Evolutionary conservation across 2,329 filamentous ascomycete genomes (phyloP).

Genomic region (Colletotrichum tabaci): DNA sequence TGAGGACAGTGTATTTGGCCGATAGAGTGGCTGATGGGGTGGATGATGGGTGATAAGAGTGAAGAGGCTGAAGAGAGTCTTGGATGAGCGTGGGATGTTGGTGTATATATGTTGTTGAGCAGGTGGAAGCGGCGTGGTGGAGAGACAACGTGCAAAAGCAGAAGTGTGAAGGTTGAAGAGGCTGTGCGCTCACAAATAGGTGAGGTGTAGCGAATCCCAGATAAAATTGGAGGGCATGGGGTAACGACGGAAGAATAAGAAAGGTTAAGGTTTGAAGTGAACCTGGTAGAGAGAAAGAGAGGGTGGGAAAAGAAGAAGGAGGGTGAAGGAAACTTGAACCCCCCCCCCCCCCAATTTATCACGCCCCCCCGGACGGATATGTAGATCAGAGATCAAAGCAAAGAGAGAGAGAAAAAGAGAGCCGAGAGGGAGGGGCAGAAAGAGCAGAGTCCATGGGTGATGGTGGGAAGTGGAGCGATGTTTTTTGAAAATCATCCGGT

Average conservation of each 20-base stretch:
- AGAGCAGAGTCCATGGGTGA: slow-evolving; percentile 3
- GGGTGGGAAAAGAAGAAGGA: slow-evolving; percentile 27
- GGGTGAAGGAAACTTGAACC: slow-evolving; percentile 5
- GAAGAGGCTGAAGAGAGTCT: slow-evolving; percentile 18
- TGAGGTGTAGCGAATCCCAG: slow-evolving; percentile 25
- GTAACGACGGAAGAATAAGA: slow-evolving; percentile 32
- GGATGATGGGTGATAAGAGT: slow-evolving; percentile 5
- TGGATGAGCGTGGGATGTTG: slow-evolving; percentile 29
- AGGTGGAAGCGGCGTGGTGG: slow-evolving; percentile 39
- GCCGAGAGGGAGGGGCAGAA: neutral
- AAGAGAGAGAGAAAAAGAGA: neutral
- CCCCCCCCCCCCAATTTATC: neutral
- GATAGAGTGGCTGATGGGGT: neutral
- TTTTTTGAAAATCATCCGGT: slow-evolving; percentile 34
- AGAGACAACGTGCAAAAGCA: slow-evolving; percentile 32
- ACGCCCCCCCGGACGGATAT: slow-evolving; percentile 1
- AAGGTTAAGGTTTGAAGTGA: slow-evolving; percentile 40
- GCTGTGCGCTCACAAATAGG: slow-evolving; percentile 27
- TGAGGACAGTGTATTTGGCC: neutral
- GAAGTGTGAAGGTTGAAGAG: slow-evolving; percentile 19
- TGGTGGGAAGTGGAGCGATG: slow-evolving; percentile 33
- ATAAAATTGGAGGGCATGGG: slow-evolving; percentile 38
- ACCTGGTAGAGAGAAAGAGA: slow-evolving; percentile 18
- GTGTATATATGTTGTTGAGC: slow-evolving; percentile 39
- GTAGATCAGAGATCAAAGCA: slow-evolving; percentile 22